Conservation (phyloP, 257 asterid species). For the Solanum peruvianum region DNA sequence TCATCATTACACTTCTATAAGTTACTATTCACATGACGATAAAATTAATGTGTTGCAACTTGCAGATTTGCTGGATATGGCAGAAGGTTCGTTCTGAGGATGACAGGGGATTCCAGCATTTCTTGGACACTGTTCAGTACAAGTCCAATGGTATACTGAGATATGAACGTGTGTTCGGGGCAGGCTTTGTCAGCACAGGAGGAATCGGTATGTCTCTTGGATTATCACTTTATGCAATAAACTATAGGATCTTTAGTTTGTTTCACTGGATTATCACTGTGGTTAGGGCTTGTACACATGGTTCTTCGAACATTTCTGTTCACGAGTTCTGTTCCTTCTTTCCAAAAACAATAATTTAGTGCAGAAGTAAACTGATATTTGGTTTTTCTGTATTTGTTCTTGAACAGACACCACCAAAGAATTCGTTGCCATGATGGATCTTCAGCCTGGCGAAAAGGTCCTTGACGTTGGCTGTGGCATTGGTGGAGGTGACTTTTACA, state of each 20-base stretch:
- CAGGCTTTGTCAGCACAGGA: constrained; percentile 94
- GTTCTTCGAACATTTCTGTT: background rate
- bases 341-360: background rate
- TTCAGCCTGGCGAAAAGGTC: constrained; percentile 83
- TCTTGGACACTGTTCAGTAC: constrained; percentile 89
- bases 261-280: background rate
- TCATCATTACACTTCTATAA: background rate
- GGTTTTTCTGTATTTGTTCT: background rate
- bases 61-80: constrained; percentile 94
- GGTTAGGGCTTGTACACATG: background rate
- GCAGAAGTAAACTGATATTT: background rate
- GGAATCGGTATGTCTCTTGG: constrained; percentile 52
- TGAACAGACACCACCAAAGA: constrained; percentile 85
- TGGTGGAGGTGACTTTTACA: constrained; percentile 96
- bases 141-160: constrained; percentile 80
- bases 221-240: background rate
- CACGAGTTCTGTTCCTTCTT: background rate
- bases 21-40: background rate
- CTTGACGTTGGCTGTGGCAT: constrained; percentile 98
- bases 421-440: constrained; percentile 66
- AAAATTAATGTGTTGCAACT: background rate
- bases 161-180: constrained; percentile 89
- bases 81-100: constrained; percentile 68
- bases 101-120: constrained; percentile 76
- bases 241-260: background rate